Base-by-base conservation (phyloP, 2,329 filamentous ascomycete species). In the Cladorrhinum sp. region DNA sequence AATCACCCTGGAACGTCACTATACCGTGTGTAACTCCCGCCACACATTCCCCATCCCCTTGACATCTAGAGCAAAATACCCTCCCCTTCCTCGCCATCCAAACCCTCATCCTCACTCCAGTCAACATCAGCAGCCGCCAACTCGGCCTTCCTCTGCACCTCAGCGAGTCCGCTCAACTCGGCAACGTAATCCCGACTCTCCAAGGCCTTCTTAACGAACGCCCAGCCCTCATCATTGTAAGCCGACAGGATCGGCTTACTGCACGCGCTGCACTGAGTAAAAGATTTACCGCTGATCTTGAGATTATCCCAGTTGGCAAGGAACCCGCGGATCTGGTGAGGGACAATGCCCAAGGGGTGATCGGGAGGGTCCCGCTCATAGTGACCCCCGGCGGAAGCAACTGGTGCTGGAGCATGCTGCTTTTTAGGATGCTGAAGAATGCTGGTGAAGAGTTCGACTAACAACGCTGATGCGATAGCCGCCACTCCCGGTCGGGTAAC, bases 401-500 rank as follows among this genome's bases (percentile, higher is more conserved):
- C 56, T 72, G 85, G 85, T n/a, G 85, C 84, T 4, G 83, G 81
- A 0, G 85, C 85, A 53, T 82, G 78, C 20, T 84, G 79, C n/a
- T 85, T 83, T 7, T 89, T 78, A 0, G 93, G 92, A 71, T 96
- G 93, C 71, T 99, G 95, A 9, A 97, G 79, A 36, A 97, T 78
- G 61, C 91, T 96, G 9, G 93, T 87, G 25, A 99, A 82, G 4
- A 98, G 81, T 74, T 99, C 95, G 52, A 98, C 93, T 5, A 97
- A 82, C 32, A 96, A 81, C 1, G 92, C 91, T 2, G 95, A 97
- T 7, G 95, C 95, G 59, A 97, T 95, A 9, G 92, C 89, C 13
- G 95, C 93, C 36, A 96, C 87, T 16, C 95, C 95, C 0, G 95
- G 95, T 9, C 95, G 86, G 2, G 95, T 99, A 20, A 99, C 95